Base-by-base conservation (phyloP, 495 filamentous ascomycete genomes). In the Glonium stellatum region DNA sequence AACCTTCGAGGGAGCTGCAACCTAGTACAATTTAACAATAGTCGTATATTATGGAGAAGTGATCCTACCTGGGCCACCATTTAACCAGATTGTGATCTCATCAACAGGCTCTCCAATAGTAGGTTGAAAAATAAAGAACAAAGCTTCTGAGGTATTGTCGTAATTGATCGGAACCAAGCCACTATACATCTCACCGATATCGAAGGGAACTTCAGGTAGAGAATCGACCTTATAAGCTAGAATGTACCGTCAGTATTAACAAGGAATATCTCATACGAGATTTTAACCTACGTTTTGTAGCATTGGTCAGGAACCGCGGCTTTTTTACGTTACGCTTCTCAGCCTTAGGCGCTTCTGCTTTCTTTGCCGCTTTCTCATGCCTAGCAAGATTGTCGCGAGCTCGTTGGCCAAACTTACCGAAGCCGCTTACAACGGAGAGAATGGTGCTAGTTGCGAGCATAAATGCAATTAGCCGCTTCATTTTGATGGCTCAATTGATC, bases 1-100 rank as follows among this genome's bases (percentile, higher is more conserved):
- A 80, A 12, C 82, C 82, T 49, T 83, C 82, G 49, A 87, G 78
- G 0, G 84, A 87, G 60, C 80, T 84, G 69, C 84, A 87, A 15
- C 84, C 84, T 12, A 54, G n/a, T 12, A 12, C 9, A 12, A 19
- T 9, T 27, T 5, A 25, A 27, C 25, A 37, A 31, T 54, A 42
- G 31, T 31, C 52, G 6, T 54, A 10, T 31, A 23, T 18, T 19
- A 8, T 50, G 57, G 46, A 5, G 27, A 19, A 15, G 42, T 21
- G 22, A 54, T 55, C 39, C 27, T 65, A 71, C 65, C 66, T 5
- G 63, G 66, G 9, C 63, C 66, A 42, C 63, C 63, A 47, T 67
- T 67, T 22, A 67, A 53, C 65, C 60, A 70, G 15, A 70, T 66
- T 25, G 65, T 70, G 41, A 70, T 57, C 31, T 69, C 63, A 55